Evolutionary conservation across 352 stramenopile genomes (phyloP), one percentile per base, ranked within the genome.

Genomic region (Lagenidium sp.): DNA sequence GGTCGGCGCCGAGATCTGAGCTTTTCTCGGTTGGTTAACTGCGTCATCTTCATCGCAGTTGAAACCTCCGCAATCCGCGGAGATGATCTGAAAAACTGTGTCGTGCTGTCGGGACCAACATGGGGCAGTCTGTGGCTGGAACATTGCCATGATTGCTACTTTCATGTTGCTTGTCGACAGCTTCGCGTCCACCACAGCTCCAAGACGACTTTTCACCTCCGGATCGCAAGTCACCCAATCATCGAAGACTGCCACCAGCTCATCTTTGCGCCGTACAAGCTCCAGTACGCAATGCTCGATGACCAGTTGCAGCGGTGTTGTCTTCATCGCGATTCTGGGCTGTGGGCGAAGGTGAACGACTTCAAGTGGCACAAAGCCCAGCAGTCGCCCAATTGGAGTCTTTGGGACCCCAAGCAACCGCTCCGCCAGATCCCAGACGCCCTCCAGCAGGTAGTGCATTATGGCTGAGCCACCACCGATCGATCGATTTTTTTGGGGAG

Each of bases 291-390:
- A 1, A 74, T 60, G 0, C 57, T 92, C 0, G 60, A 70, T 21
- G 43, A 63, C 20, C 82, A 92, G 40, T 53, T 95, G 3, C 57
- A 85, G 36, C 58, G 44, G 18, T 52, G 77, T 20, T 65, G 68
- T 0, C 50, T 94, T 39, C 41, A 39, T 4, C 68, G 68, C 32
- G 68, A 88, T 41, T 68, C 55, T 18, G 72, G 72, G 0, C 57
- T 94, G 4, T 96, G 82, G 82, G 63, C 74, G 12, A 84, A 95
- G 42, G 85, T 96, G 40, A 91, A 96, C 44, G 85, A 96, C 51
- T 96, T 96, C 58, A 93, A 95, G 60, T 96, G 85, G 85, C 82
- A 93, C 45, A 74, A 82, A 26, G 47, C 72, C 36, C 82, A 94
- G 55, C 68, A 87, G 46, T 94, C 80, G 50, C 85, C 85, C 4